These are phyloP conservation scores for Escovopsis sp. DNA, from an alignment of 2,329 filamentous ascomycete genomes.

Conservation along the genomic window DNA sequence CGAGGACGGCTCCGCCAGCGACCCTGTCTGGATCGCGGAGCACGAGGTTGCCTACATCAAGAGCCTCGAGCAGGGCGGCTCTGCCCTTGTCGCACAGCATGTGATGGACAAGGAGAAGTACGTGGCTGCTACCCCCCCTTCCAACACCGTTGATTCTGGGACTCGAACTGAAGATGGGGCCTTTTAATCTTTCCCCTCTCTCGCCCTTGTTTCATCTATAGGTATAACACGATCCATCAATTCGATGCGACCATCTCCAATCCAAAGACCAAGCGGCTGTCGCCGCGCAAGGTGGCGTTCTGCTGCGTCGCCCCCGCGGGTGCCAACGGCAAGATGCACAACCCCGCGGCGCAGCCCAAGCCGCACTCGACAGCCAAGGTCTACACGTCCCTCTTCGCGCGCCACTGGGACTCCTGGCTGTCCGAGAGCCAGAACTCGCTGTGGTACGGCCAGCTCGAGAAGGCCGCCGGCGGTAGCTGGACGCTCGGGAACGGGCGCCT, in stretches of 20 bases:
- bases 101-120: constrained; percentile 24
- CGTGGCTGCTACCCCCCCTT: constrained; percentile 8
- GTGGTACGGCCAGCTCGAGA: constrained; percentile 52
- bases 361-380: constrained; percentile 50
- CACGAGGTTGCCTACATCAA: constrained; percentile 44
- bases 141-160: too few species aligned
- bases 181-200: too few species aligned
- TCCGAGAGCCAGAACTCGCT: constrained; percentile 55
- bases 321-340: constrained; percentile 54
- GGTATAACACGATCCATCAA: constrained; percentile 5
- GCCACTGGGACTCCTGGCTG: constrained; percentile 72
- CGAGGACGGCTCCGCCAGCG: constrained; percentile 48
- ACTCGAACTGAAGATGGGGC: too few species aligned
- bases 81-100: constrained; percentile 28
- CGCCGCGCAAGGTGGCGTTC: constrained; percentile 35
- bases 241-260: constrained; percentile 43
- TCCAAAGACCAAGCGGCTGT: constrained; percentile 39
- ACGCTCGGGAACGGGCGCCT: constrained; percentile 27
- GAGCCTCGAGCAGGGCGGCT: constrained; percentile 30
- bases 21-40: constrained; percentile 64
- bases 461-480: constrained; percentile 25
- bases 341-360: constrained; percentile 45
- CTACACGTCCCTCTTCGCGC: constrained; percentile 61
- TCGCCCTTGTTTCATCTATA: background rate
- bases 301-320: constrained; percentile 50